These are phyloP conservation scores for Sclerotinia sclerotiorum DNA, from an alignment of 2,329 filamentous ascomycete species.

Conservation along the genomic window DNA sequence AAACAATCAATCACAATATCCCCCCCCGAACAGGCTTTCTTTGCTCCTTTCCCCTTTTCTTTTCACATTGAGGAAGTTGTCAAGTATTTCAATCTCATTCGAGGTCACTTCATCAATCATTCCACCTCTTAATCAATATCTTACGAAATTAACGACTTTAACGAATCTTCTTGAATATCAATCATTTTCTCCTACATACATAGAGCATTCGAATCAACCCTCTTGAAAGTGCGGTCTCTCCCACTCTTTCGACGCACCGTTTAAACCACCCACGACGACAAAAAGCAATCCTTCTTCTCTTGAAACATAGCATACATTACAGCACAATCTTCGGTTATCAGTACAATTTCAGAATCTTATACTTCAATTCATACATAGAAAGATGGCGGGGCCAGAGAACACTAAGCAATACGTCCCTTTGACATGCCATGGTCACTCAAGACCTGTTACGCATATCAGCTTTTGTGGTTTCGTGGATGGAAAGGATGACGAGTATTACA, in stretches of 20 bases:
- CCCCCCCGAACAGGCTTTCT: neutral
- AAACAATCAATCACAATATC: constrained; percentile 11
- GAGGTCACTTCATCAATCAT: neutral
- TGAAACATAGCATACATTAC: neutral
- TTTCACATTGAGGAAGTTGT: constrained; percentile 7
- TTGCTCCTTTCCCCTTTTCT: constrained; percentile 14
- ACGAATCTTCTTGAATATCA: constrained; percentile 40
- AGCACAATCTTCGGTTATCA: neutral
- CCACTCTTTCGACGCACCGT: constrained; percentile 17
- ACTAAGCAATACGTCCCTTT: constrained; percentile 56
- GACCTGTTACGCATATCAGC: constrained; percentile 71
- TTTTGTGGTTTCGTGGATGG: constrained; percentile 61
- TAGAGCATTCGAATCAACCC: constrained; percentile 5
- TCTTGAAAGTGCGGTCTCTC: neutral
- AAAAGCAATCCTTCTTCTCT: neutral
- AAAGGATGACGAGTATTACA: constrained; percentile 64
- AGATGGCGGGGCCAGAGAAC: constrained; percentile 36
- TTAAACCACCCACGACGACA: neutral
- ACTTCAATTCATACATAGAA: constrained; percentile 10
- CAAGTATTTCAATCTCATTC: neutral
- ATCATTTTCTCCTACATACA: constrained; percentile 8
- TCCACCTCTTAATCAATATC: constrained; percentile 26
- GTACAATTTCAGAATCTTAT: neutral
- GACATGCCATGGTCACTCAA: constrained; percentile 74
- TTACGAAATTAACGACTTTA: constrained; percentile 39